phyloP scores from a whole-genome alignment of 805 yeast genomes.

The Scheffersomyces ergatensis region DNA sequence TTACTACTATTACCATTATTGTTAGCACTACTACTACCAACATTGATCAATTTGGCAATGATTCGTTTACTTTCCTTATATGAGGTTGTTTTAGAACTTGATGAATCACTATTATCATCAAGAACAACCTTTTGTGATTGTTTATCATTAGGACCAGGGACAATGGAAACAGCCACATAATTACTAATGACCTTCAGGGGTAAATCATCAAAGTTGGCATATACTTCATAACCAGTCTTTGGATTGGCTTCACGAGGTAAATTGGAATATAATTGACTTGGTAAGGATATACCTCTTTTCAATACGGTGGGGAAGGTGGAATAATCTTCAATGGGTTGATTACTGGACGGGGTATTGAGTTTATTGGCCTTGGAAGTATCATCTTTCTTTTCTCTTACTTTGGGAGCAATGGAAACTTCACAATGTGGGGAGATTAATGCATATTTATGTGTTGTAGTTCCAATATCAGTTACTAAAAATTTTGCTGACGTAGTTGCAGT shows the following conservation, averaged over 20 bases:
- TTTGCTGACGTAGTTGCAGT: slow-evolving; percentile 58
- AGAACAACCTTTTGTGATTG: slow-evolving; percentile 9
- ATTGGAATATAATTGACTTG: slow-evolving; percentile 39
- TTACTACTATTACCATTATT: too few species aligned
- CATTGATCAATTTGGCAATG: slow-evolving; percentile 50
- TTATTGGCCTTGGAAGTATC: slow-evolving; percentile 24
- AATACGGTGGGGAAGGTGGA: slow-evolving; percentile 35
- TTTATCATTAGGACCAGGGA: slow-evolving; percentile 48
- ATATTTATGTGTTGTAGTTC: slow-evolving; percentile 37
- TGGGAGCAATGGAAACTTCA: slow-evolving; percentile 77
- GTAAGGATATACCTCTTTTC: slow-evolving; percentile 54
- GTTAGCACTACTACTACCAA: slow-evolving; percentile 23
- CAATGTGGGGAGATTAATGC: slow-evolving; percentile 61
- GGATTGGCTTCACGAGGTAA: slow-evolving; percentile 13
- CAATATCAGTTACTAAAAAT: slow-evolving; percentile 47
- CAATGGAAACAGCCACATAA: slow-evolving; percentile 49
- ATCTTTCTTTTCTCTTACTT: slow-evolving; percentile 23
- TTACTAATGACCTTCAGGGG: slow-evolving; percentile 23
- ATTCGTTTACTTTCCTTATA: slow-evolving; percentile 40
- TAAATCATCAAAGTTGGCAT: slow-evolving; percentile 40
- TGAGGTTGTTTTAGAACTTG: slow-evolving; percentile 9
- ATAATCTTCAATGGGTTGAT: slow-evolving; percentile 21
- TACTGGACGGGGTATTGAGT: slow-evolving; percentile 16
- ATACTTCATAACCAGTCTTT: slow-evolving; percentile 38
- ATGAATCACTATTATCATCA: slow-evolving; percentile 5